Base-by-base conservation (phyloP, 768 basidiomycete genomes). In the Wakefieldia striispora region DNA sequence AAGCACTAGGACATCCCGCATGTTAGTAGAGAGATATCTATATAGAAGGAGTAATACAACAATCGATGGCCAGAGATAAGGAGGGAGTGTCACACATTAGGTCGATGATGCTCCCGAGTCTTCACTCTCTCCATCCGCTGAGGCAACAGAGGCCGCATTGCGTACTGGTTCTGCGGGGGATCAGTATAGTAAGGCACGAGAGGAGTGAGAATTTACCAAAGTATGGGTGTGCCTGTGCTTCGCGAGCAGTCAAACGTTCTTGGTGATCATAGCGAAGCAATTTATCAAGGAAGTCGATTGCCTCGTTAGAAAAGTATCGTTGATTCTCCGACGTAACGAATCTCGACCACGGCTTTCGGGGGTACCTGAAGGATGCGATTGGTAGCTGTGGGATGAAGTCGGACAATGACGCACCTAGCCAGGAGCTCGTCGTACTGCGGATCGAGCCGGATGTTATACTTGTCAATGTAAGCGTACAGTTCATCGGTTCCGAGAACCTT, bases 401-500 rank as follows among this genome's bases (percentile, higher is more conserved):
- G 13, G 43, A 35, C 17, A 21, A 34, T 1, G 26, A 57, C 72
- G 61, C 59, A 83, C 86, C 91, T 86, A 68, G 90, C 90, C 58
- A 98, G 78, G 37, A 98, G 81, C 54, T 95, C 94, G 62, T 97
- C 94, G 60, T 95, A 97, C 65, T 94, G 92, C n/a, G 91, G 80
- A 66, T 97, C 94, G 40, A 98, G 82, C 39, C 91, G 88, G 51
- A 98, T 97, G 64, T 88, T 88, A 73, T 98, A 98, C 73, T 91
- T 92, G 69, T 94, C 91, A 53, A 92, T 82, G 69, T 97, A 98
- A 37, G 83, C 75, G 66, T 91, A 95, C 31, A 98, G 71, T 61
- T 95, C 95, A 57, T 97, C 95, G 5, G 95, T 98, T 39, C 95
- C 95, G 52, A 98, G 77, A 43, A 98, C 94, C 74, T 97, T 98